Base-by-base conservation (phyloP, 2,329 filamentous ascomycete genomes). In the Sordariomycetes sp. region DNA sequence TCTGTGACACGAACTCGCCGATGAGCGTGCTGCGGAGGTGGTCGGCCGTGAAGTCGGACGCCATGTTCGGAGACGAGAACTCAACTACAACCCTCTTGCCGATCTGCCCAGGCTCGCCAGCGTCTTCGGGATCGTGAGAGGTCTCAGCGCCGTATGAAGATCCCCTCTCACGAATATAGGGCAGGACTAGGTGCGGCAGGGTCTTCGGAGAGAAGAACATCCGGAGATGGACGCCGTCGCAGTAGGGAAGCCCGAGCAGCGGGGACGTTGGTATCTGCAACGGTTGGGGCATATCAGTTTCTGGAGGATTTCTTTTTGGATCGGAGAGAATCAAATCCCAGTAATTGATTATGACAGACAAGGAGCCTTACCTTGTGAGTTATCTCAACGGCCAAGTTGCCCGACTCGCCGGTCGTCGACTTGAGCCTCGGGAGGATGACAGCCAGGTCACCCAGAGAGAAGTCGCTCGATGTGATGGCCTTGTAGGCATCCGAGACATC, bases 61-160 rank as follows among this genome's bases (percentile, higher is more conserved):
- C 88, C 53, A 91, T 88, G 66, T 90, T 91, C 34, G 87, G 87
- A 8, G 84, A 88, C 1, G 85, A 88, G 70, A 89, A 90, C 64
- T 90, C 87, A 60, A 90, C 77, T 51, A 90, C 76, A 52, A 86
- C 78, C 65, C 70, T 74, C 65, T 76, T 77, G 61, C 65, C 64
- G 34, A n/a, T n/a, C n/a, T n/a, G n/a, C n/a, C n/a, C n/a, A n/a
- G 73, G 73, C 52, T 73, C 70, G 14, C 69, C 68, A 0, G 68
- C 65, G 64, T 89, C 81, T 59, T 77, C 78, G 25, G 85, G 74
- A 20, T 86, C 86, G 43, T 79, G 68, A 50, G 75, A 75, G 20
- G 76, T 74, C 68, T 87, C 84, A 63, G 79, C 79, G 59, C 86
- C 86, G 65, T 81, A 89, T 22, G 74, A 70, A 2, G 70, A 67